Evolutionary conservation across 441 rosid species (phyloP), one percentile per base, ranked within the genome.

Genomic region (Rhodomyrtus psidioides): DNA sequence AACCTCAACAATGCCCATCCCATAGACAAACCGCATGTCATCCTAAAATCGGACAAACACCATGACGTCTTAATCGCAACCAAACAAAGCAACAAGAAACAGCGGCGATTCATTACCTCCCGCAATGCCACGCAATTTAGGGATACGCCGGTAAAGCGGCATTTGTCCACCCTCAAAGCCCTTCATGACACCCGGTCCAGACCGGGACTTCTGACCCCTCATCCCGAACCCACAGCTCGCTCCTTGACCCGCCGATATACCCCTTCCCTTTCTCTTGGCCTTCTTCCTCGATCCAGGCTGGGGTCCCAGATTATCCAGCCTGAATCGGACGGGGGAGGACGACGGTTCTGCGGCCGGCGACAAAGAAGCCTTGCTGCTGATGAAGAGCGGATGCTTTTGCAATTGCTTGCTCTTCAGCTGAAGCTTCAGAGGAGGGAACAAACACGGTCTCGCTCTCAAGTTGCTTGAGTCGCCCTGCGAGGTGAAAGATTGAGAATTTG

Each of bases 81-180:
- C 46, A 7, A 6, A 34, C n/a, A 19, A 12, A 9, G 26, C 49
- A 34, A 65, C 79, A 19, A 23, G 49, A 34, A 65, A 34, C 4
- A 65, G 16, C 4, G 26, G 34, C 49, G 12, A 10, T 65, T 65
- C 59, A 84, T 27, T 89, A 95, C 98, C 98, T 94, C 99, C 98
- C 42, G 99, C 98, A 83, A 97, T 97, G 56, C 99, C 98, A 55
- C 95, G 92, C 87, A 97, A 90, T 87, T 94, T 96, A 1, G 98
- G 98, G 82, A 96, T 84, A 28, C 98, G 96, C 34, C 98, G 93
- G 85, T 94, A 94, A 27, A 97, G 97, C 28, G 99, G 98, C 91
- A 95, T 96, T 88, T 97, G 98, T 2, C 98, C 98, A n/a, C 99
- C 99, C 90, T 97, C 99, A 54, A 97, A 97, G 0, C 97, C 99